phyloP scores from a whole-genome alignment of 2,329 filamentous ascomycete genomes.

The Cercospora citrullina region DNA sequence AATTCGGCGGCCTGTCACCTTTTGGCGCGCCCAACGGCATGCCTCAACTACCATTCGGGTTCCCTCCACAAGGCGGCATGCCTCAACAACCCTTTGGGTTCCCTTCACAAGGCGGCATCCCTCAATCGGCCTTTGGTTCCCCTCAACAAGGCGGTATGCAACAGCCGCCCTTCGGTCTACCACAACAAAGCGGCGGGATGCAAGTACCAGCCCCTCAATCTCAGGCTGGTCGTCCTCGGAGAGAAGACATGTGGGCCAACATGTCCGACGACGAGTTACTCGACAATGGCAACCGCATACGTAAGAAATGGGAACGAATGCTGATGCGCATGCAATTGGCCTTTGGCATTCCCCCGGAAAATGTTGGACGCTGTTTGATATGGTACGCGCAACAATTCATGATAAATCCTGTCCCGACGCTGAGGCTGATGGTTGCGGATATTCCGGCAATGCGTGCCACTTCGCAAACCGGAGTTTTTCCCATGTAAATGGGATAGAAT shows the following conservation, averaged over 20 bases:
- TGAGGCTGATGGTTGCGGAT: neutral
- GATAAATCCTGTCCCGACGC: neutral
- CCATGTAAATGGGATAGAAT: too few species aligned
- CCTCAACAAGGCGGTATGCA: neutral
- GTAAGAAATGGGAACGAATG: neutral
- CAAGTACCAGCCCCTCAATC: neutral
- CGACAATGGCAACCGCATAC: neutral
- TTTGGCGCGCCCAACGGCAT: neutral
- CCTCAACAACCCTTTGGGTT: too few species aligned
- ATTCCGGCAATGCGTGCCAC: neutral
- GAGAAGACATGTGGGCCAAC: neutral
- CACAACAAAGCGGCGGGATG: too few species aligned
- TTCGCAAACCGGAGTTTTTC: neutral
- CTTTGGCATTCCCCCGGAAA: neutral
- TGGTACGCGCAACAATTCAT: neutral
- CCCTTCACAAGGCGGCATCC: too few species aligned
- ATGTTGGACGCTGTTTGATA: neutral
- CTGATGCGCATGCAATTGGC: neutral
- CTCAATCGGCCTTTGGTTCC: neutral
- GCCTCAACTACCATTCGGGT: neutral
- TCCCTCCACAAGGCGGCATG: too few species aligned
- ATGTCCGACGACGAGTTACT: neutral
- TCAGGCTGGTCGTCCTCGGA: neutral
- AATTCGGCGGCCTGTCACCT: neutral
- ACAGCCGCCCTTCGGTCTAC: too few species aligned